Evolutionary conservation across 2,329 filamentous ascomycete genomes (phyloP), one percentile per base, ranked within the genome.

Genomic region (Microdochium paspali): DNA sequence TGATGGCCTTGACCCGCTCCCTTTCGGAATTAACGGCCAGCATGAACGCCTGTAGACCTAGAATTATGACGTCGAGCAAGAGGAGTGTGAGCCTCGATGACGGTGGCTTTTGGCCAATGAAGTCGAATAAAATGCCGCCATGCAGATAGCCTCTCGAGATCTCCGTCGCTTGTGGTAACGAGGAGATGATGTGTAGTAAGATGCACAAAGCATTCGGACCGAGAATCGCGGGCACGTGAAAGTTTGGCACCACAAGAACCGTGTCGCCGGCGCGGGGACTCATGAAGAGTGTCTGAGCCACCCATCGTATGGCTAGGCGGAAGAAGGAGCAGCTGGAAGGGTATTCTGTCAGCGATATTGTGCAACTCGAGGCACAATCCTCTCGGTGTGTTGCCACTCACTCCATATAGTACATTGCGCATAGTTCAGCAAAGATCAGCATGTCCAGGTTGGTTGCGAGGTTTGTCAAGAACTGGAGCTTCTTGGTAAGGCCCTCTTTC

Each of bases 361-460:
- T 24, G 20, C 9, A 20, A 30, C 21, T 10, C 45, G 45, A 6
- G 26, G 5, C 31, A 47, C 43, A n/a, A 12, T 44, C 25, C 2
- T 45, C 32, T 31, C 21, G 39, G 43, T 15, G 21, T 24, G 24
- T 20, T 20, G 39, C 39, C n/a, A 61, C 75, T 48, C 69, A 85
- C 82, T 86, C 82, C 76, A 85, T 80, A 61, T 85, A 85, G 61
- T 86, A 86, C 55, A 85, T 56, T 40, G 76, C 72, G 57, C 78
- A 82, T 48, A 85, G 67, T 66, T 85, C 80, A 35, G 75, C 77
- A 61, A 81, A 82, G 44, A 84, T 74, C 43, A 84, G 58, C 56
- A 76, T 73, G 65, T 86, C 82, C 49, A 85, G 67, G 51, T 73
- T 78, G 56, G 71, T 69, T 54, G 82, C 74, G 50, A 85, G 68